Conservation (phyloP, 1,139 yeast genomes). For the Magnusiomyces ingens region DNA sequence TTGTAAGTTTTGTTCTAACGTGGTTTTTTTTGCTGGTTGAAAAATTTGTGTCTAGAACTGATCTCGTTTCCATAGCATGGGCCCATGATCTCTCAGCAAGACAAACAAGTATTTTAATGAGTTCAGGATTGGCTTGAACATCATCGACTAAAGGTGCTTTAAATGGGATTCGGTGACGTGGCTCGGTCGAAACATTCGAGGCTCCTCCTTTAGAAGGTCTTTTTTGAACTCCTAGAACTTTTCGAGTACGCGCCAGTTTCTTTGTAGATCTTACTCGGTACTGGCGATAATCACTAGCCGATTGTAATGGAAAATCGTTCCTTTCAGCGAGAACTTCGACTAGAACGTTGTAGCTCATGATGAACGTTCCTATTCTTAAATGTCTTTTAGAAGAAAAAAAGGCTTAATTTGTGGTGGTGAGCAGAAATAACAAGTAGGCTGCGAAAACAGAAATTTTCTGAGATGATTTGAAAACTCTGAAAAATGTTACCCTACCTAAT, state of each 20-base stretch:
- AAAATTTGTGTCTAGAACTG: conserved; percentile 49
- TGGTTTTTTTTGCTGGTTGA: conserved; percentile 42
- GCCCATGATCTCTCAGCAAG: conserved; percentile 65
- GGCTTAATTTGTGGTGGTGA: background rate
- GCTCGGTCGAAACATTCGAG: conserved; percentile 32
- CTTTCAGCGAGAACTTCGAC: conserved; percentile 28
- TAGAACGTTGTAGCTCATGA: conserved; percentile 19
- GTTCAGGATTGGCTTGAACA: conserved; percentile 41
- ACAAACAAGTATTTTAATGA: conserved; percentile 45
- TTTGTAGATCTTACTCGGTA: conserved; percentile 33
- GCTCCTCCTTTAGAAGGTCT: conserved; percentile 39
- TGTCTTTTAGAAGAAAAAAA: background rate
- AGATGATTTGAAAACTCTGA: background rate
- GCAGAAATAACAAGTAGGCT: background rate
- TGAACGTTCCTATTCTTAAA: background rate
- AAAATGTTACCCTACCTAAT: background rate
- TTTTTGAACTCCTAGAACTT: conserved; percentile 48
- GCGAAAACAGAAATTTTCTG: background rate
- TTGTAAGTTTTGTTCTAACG: conserved; percentile 61
- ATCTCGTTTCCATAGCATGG: conserved; percentile 58
- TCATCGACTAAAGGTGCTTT: conserved; percentile 34
- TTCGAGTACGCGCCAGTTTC: conserved; percentile 50
- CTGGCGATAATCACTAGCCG: conserved; percentile 33
- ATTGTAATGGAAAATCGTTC: conserved; percentile 36
- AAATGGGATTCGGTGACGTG: conserved; percentile 29